Evolutionary conservation across 208 protist species (phyloP).

Genomic region (Crithidia thermophila): DNA sequence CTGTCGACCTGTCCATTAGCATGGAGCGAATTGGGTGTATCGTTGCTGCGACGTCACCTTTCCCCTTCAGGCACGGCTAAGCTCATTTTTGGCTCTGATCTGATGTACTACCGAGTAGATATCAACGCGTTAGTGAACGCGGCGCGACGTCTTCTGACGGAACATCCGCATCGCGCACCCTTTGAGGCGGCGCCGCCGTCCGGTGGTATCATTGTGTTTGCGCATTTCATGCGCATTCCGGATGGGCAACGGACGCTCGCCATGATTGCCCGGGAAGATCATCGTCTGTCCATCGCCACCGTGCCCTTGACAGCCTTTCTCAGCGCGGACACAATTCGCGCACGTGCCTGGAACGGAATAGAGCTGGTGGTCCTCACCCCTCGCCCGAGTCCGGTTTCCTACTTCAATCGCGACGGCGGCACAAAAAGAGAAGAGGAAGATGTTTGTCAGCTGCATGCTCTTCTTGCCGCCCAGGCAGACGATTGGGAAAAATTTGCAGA

Average conservation of each 20-base stretch:
- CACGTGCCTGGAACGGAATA: constrained; percentile 43
- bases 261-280: constrained; percentile 22
- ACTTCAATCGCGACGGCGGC: neutral
- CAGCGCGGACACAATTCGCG: constrained; percentile 10
- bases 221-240: constrained; percentile 68
- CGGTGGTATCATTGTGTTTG: constrained; percentile 35
- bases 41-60: constrained; percentile 17
- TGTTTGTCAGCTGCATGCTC: neutral
- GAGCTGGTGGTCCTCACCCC: constrained; percentile 51
- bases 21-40: constrained; percentile 40
- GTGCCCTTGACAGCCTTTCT: constrained; percentile 47
- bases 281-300: constrained; percentile 34
- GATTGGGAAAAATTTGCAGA: neutral
- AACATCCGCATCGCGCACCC: neutral
- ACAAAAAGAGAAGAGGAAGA: neutral
- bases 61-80: neutral
- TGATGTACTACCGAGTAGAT: constrained; percentile 76
- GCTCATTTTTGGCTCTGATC: constrained; percentile 67
- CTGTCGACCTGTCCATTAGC: constrained; percentile 40
- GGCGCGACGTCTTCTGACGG: constrained; percentile 29
- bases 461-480: neutral
- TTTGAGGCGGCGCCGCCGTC: neutral
- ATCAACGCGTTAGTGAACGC: constrained; percentile 46
- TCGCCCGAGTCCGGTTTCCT: neutral
- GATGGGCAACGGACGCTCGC: constrained; percentile 45